phyloP scores from a whole-genome alignment of 768 basidiomycete genomes.

The Obba rivulosa region DNA sequence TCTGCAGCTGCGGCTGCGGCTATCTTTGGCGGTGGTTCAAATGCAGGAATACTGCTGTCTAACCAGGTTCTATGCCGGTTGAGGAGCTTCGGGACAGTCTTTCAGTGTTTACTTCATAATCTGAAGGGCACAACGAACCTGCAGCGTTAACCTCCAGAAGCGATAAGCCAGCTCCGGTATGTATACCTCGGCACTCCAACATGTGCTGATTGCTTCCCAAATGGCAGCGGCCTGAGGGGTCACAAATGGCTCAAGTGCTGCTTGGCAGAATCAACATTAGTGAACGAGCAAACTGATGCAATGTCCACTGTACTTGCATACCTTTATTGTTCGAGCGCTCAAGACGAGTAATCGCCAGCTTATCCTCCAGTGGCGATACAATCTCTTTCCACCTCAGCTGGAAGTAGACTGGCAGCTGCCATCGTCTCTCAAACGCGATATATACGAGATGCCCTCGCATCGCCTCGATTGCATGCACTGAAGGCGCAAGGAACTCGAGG shows the following conservation, averaged over 20 bases:
- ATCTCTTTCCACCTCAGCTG: constrained; percentile 98
- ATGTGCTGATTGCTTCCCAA: constrained; percentile 68
- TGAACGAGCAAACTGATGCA: background rate
- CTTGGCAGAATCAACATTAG: background rate
- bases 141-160: constrained; percentile 90
- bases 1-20: constrained; percentile 29
- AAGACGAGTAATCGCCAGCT: constrained; percentile 40
- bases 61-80: constrained; percentile 80
- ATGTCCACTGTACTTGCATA: constrained; percentile 15
- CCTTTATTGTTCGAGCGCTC: constrained; percentile 39
- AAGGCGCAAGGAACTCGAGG: constrained; percentile 80
- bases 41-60: constrained; percentile 42
- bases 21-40: constrained; percentile 34
- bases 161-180: constrained; percentile 76
- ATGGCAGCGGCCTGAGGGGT: constrained; percentile 61
- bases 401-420: constrained; percentile 97
- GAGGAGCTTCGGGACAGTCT: constrained; percentile 54
- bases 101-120: background rate
- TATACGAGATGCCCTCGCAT: constrained; percentile 75
- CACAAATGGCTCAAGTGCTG: constrained; percentile 35
- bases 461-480: constrained; percentile 56
- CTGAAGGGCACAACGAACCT: constrained; percentile 45
- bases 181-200: constrained; percentile 86
- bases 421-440: constrained; percentile 69
- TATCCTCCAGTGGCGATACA: constrained; percentile 68